These are phyloP conservation scores for Verticillium zaregamsianum DNA, from an alignment of 2,329 filamentous ascomycete species.

Conservation along the genomic window DNA sequence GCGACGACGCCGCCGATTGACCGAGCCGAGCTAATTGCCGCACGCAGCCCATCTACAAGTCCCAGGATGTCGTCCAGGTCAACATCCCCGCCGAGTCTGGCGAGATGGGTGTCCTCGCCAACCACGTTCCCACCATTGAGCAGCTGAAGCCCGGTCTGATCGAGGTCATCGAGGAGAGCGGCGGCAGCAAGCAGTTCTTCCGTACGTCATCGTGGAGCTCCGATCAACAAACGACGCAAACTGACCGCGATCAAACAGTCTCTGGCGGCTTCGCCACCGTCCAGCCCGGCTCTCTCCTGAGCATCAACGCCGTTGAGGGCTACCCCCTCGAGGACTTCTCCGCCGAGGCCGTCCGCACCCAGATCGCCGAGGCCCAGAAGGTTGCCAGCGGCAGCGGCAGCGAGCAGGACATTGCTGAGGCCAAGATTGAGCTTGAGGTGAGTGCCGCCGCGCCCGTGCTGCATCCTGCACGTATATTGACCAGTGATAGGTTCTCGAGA, in stretches of 20 bases:
- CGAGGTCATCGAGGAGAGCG: slow-evolving; percentile 91
- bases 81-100: slow-evolving; percentile 97
- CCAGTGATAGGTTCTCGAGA: slow-evolving; percentile 67
- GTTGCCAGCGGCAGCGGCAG: slow-evolving; percentile 84
- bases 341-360: slow-evolving; percentile 79
- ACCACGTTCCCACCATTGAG: slow-evolving; percentile 98
- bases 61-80: slow-evolving; percentile 79
- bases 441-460: slow-evolving; percentile 16
- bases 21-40: slow-evolving; percentile 43
- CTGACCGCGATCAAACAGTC: slow-evolving; percentile 48
- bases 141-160: slow-evolving; percentile 96
- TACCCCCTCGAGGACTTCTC: slow-evolving; percentile 96
- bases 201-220: slow-evolving; percentile 60
- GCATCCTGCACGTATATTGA: slow-evolving; percentile 18
- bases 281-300: slow-evolving; percentile 89
- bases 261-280: slow-evolving; percentile 96
- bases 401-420: slow-evolving; percentile 97
- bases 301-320: slow-evolving; percentile 97
- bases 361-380: slow-evolving; percentile 95
- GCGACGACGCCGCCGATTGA: slow-evolving; percentile 18
- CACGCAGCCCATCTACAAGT: slow-evolving; percentile 66
- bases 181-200: slow-evolving; percentile 94
- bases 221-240: not conserved
- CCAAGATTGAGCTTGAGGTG: slow-evolving; percentile 98
- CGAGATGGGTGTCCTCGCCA: slow-evolving; percentile 98